phyloP scores from a whole-genome alignment of 2,329 filamentous ascomycete genomes.

The Colletotrichum liriopes region DNA sequence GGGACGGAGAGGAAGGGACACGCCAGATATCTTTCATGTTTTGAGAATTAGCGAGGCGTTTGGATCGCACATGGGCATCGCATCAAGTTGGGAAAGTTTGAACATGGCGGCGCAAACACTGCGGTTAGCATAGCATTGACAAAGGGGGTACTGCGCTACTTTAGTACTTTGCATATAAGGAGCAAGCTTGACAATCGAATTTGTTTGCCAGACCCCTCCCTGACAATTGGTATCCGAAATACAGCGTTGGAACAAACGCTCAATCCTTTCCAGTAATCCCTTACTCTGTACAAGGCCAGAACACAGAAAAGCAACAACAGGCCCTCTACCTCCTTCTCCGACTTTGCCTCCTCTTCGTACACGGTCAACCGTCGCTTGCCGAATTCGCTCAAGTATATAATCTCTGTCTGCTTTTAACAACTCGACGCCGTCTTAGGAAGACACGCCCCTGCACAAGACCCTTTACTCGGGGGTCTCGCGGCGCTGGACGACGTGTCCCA shows the following conservation, averaged over 20 bases:
- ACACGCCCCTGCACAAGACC: not conserved
- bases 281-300: slow-evolving; percentile 5
- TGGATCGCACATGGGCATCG: not conserved
- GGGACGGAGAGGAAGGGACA: not conserved
- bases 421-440: not conserved
- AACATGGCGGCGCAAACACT: not conserved
- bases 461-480: not conserved
- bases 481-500: slow-evolving; percentile 41
- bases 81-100: slow-evolving; percentile 6
- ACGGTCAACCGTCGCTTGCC: not conserved
- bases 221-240: slow-evolving; percentile 26
- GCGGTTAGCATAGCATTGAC: slow-evolving; percentile 1
- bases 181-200: not conserved
- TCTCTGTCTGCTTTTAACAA: not conserved
- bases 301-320: not conserved
- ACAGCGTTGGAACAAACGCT: slow-evolving; percentile 10
- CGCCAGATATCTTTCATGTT: not conserved
- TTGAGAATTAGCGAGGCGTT: slow-evolving; percentile 13
- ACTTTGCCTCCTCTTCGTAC: slow-evolving; percentile 7
- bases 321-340: not conserved
- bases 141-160: not conserved
- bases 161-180: not conserved
- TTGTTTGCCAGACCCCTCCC: not conserved
- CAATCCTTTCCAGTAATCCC: not conserved
- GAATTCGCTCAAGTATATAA: not conserved